phyloP scores from a whole-genome alignment of 768 basidiomycete genomes.

The Lactarius pseudohatsudake region DNA sequence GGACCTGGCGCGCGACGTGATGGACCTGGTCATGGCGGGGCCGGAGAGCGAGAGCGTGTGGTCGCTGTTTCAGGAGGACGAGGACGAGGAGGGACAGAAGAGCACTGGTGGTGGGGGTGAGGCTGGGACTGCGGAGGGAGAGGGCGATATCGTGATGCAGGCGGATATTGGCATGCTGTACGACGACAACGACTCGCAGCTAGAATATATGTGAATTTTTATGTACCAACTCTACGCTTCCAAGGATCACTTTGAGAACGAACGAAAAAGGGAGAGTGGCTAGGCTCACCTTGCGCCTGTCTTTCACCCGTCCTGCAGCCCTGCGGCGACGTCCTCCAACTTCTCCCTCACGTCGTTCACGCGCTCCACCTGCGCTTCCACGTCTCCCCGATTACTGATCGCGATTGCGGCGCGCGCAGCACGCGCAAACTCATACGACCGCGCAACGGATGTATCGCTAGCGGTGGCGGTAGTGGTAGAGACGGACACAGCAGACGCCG shows the following conservation, averaged over 20 bases:
- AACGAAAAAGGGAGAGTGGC: background rate
- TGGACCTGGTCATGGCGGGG: conserved; percentile 36
- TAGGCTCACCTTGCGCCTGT: background rate
- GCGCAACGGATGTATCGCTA: conserved; percentile 44
- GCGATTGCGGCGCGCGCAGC: conserved; percentile 59
- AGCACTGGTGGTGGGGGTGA: background rate
- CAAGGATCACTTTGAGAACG: background rate
- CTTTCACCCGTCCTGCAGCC: conserved; percentile 25
- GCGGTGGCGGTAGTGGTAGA: background rate
- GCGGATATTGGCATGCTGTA: background rate
- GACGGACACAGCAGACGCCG: conserved; percentile 1
- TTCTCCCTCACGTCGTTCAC: conserved; percentile 57
- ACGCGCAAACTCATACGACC: conserved; percentile 59
- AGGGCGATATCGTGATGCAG: conserved; percentile 6
- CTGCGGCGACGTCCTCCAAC: conserved; percentile 51
- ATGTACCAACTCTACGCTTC: no score
- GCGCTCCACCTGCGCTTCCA: conserved; percentile 51
- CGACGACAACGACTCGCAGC: background rate
- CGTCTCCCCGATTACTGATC: conserved; percentile 50
- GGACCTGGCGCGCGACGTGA: conserved; percentile 34
- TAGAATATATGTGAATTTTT: conserved; percentile 7
- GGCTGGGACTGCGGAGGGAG: background rate
- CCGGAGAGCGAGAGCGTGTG: conserved; percentile 36
- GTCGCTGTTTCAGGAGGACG: conserved; percentile 35
- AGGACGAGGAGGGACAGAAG: background rate